These are phyloP conservation scores for Epichloe sibirici DNA, from an alignment of 2,329 filamentous ascomycete genomes.

Conservation along the genomic window DNA sequence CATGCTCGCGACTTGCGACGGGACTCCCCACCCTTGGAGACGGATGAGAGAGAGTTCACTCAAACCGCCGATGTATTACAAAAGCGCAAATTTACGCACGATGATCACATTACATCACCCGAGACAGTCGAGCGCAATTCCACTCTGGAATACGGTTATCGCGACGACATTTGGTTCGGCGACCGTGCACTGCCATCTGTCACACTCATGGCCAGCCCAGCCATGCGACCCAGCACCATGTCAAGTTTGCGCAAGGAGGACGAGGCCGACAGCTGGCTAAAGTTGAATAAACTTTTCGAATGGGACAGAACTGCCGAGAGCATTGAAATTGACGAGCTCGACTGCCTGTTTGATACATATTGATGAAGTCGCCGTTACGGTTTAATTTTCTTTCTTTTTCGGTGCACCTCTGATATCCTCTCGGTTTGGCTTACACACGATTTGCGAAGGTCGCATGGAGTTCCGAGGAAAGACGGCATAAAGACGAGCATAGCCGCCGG, in stretches of 20 bases:
- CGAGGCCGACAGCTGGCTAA: slow-evolving; percentile 27
- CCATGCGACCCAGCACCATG: slow-evolving; percentile 29
- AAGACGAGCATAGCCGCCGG: background rate
- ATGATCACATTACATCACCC: slow-evolving; percentile 20
- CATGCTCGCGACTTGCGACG: slow-evolving; percentile 40
- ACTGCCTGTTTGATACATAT: slow-evolving; percentile 69
- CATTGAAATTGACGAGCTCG: slow-evolving; percentile 86
- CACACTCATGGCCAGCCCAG: slow-evolving; percentile 40
- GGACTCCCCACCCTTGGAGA: slow-evolving; percentile 81
- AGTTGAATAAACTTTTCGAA: slow-evolving; percentile 29
- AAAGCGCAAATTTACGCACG: slow-evolving; percentile 43
- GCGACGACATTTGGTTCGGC: slow-evolving; percentile 43
- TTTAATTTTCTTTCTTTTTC: slow-evolving; percentile 3
- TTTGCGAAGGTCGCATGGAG: slow-evolving; percentile 12
- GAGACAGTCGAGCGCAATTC: slow-evolving; percentile 19
- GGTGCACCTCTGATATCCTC: background rate
- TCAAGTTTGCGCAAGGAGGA: slow-evolving; percentile 24
- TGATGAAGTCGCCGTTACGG: slow-evolving; percentile 23
- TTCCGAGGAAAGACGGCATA: slow-evolving; percentile 2
- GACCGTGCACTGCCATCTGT: slow-evolving; percentile 24
- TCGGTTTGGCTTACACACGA: slow-evolving; percentile 4
- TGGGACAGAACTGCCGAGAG: slow-evolving; percentile 71
- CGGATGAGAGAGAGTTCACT: slow-evolving; percentile 93
- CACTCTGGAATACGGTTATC: slow-evolving; percentile 22
- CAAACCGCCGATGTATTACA: slow-evolving; percentile 82